These are phyloP conservation scores for Taphrina populina DNA, from an alignment of 1,139 yeast genomes.

Conservation along the genomic window DNA sequence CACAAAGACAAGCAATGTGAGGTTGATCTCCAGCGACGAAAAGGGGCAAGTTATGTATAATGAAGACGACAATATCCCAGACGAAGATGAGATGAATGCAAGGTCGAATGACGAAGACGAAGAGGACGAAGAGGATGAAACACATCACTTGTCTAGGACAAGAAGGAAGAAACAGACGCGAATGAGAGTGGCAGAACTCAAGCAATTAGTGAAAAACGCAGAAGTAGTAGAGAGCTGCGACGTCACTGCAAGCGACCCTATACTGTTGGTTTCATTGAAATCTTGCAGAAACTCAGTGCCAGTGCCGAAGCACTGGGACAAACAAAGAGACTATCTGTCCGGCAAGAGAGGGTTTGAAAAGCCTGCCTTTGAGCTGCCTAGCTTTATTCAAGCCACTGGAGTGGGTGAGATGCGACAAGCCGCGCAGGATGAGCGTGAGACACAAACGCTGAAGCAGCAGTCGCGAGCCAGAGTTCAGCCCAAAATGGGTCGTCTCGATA, in stretches of 20 bases:
- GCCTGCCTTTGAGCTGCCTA: constrained; percentile 73
- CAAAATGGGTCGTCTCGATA: constrained; percentile 78
- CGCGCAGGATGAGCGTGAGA: constrained; percentile 50
- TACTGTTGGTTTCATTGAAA: constrained; percentile 63
- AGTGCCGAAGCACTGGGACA: constrained; percentile 84
- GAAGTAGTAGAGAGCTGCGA: constrained; percentile 85
- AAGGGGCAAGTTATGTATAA: constrained; percentile 46
- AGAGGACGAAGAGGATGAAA: constrained; percentile 39
- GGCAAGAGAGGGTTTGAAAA: constrained; percentile 69
- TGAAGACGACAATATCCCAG: constrained; percentile 45
- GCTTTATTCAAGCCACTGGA: constrained; percentile 77
- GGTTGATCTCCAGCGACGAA: constrained; percentile 33
- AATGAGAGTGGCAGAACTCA: constrained; percentile 67
- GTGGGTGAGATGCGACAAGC: constrained; percentile 78
- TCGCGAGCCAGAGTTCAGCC: constrained; percentile 88
- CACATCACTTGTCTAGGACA: constrained; percentile 45
- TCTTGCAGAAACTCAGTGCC: constrained; percentile 65
- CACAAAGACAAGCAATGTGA: not conserved
- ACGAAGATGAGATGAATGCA: constrained; percentile 37
- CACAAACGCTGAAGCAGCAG: constrained; percentile 64
- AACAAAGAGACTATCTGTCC: constrained; percentile 74
- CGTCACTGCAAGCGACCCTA: constrained; percentile 79
- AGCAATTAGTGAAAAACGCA: constrained; percentile 60
- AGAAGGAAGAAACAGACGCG: constrained; percentile 56
- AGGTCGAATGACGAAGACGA: too few species aligned